Evolutionary conservation across 2,329 filamentous ascomycete genomes (phyloP).

Genomic region (Aaosphaeria pasadenensis): DNA sequence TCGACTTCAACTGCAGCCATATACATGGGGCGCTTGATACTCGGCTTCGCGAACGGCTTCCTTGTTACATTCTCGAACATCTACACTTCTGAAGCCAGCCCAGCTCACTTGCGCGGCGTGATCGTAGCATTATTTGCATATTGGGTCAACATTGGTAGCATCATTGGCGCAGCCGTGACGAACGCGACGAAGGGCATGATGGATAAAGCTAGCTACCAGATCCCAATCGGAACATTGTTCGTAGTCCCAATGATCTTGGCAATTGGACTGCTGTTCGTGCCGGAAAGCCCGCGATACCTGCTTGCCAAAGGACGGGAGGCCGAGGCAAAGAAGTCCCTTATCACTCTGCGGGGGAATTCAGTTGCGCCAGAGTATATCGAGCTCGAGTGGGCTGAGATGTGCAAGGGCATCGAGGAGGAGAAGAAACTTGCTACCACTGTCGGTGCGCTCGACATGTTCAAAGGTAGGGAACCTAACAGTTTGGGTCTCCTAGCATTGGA

Average conservation of each 20-base stretch:
- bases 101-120: slow-evolving; percentile 32
- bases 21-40: slow-evolving; percentile 41
- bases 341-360: slow-evolving; percentile 1
- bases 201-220: slow-evolving; percentile 29
- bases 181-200: slow-evolving; percentile 29
- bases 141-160: slow-evolving; percentile 48
- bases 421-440: slow-evolving; percentile 48
- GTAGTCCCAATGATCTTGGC: slow-evolving; percentile 46
- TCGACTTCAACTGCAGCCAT: slow-evolving; percentile 5
- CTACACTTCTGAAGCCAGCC: slow-evolving; percentile 41
- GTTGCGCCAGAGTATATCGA: slow-evolving; percentile 2
- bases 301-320: slow-evolving; percentile 4
- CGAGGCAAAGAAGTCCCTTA: slow-evolving; percentile 3
- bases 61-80: slow-evolving; percentile 54
- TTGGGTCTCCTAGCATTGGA: neutral
- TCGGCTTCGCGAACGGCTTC: slow-evolving; percentile 28
- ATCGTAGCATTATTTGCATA: slow-evolving; percentile 42
- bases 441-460: slow-evolving; percentile 47
- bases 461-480: slow-evolving; percentile 20
- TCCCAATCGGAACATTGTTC: slow-evolving; percentile 52
- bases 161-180: slow-evolving; percentile 44
- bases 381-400: slow-evolving; percentile 14
- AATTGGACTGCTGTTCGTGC: slow-evolving; percentile 18
- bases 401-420: slow-evolving; percentile 13
- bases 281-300: slow-evolving; percentile 40